Evolutionary conservation across 2,329 filamentous ascomycete genomes (phyloP).

Genomic region (Penicillium verrucosum): DNA sequence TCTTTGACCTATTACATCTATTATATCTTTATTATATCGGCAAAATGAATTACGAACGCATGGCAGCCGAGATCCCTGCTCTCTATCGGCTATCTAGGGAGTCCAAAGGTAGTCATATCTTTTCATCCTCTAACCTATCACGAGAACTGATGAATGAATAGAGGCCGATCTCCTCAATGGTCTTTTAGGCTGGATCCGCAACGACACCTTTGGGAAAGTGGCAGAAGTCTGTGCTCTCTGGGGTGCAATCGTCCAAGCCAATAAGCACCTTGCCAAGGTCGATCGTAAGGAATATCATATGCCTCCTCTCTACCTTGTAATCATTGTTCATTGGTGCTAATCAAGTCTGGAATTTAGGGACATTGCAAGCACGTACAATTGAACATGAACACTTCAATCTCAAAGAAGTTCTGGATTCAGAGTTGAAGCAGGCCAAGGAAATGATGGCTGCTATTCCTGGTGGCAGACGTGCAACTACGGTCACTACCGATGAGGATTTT

Average conservation of each 20-base stretch:
- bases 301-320: not conserved
- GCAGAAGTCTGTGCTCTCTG: constrained; percentile 5
- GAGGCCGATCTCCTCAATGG: constrained; percentile 1
- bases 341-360: not conserved
- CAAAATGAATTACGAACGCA: constrained; percentile 8
- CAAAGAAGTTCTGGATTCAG: not conserved
- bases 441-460: constrained; percentile 4
- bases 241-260: constrained; percentile 5
- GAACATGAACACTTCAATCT: not conserved
- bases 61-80: not conserved
- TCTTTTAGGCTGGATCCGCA: constrained; percentile 6
- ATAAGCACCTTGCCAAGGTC: not conserved
- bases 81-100: not conserved
- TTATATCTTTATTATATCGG: not conserved
- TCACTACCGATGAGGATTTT: constrained; percentile 1
- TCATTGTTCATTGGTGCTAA: not conserved
- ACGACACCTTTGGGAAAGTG: constrained; percentile 6
- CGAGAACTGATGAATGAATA: not conserved
- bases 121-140: not conserved
- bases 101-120: not conserved
- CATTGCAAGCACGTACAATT: not conserved
- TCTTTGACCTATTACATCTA: not conserved
- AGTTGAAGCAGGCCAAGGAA: not conserved
- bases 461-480: not conserved
- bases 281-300: not conserved